Evolutionary conservation across 495 filamentous ascomycete genomes (phyloP).

Genomic region (Aspergillus nidulans): DNA sequence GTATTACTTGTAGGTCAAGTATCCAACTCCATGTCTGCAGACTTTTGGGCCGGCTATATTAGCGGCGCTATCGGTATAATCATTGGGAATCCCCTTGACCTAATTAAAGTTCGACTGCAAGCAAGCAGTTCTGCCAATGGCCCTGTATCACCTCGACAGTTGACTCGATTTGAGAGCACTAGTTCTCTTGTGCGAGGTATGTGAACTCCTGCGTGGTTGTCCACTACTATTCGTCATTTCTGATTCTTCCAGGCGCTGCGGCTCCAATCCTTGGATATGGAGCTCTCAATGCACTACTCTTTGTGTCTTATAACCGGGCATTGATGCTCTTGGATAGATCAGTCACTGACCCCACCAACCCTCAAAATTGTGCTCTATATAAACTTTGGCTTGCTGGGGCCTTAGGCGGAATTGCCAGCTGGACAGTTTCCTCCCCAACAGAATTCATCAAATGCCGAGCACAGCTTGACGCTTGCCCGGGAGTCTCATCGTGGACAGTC

Average conservation of each 20-base stretch:
- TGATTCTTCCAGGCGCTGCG: constrained; percentile 52
- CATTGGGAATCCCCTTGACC: constrained; percentile 82
- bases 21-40: constrained; percentile 59
- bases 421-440: constrained; percentile 74
- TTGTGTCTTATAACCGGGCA: constrained; percentile 78
- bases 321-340: constrained; percentile 50
- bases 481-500: constrained; percentile 55
- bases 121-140: constrained; percentile 40
- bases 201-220: not conserved
- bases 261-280: constrained; percentile 85
- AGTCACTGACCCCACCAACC: constrained; percentile 38
- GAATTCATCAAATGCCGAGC: constrained; percentile 85
- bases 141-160: constrained; percentile 20
- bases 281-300: constrained; percentile 82
- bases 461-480: constrained; percentile 49
- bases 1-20: not conserved
- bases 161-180: constrained; percentile 39
- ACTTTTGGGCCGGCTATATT: constrained; percentile 85
- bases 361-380: constrained; percentile 26
- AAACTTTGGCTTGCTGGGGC: constrained; percentile 74
- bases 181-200: constrained; percentile 47
- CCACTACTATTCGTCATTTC: constrained; percentile 2
- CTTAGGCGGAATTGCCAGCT: constrained; percentile 73
- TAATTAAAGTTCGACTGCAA: constrained; percentile 81
- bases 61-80: constrained; percentile 78